Evolutionary conservation across 2,329 filamentous ascomycete species (phyloP).

Genomic region (Hirsutella minnesotensis): DNA sequence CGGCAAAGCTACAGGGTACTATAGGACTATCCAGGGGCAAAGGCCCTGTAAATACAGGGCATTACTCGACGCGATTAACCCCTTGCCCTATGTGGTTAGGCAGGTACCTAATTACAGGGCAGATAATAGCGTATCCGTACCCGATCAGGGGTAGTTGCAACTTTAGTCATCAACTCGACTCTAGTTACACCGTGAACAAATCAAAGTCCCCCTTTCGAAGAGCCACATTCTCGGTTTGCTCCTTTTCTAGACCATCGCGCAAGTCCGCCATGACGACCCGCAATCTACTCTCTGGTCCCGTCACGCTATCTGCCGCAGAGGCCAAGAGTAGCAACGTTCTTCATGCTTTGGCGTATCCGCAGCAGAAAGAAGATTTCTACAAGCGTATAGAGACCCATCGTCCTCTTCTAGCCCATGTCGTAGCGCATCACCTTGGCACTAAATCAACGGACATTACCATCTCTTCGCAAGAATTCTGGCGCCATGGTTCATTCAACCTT

Average conservation of each 20-base stretch:
- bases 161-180: too few species aligned
- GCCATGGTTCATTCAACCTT: constrained; percentile 20
- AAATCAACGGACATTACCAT: constrained; percentile 2
- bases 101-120: too few species aligned
- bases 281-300: constrained; percentile 7
- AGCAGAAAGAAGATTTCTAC: constrained; percentile 6
- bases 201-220: neutral
- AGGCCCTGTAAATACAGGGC: too few species aligned
- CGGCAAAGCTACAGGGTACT: neutral
- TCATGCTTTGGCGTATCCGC: constrained; percentile 5
- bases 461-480: constrained; percentile 7
- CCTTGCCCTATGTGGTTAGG: too few species aligned
- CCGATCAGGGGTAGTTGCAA: too few species aligned
- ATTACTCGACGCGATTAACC: too few species aligned
- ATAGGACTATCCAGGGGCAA: neutral
- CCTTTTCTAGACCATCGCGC: neutral
- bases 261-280: constrained; percentile 7
- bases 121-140: too few species aligned
- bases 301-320: constrained; percentile 6
- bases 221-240: too few species aligned
- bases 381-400: constrained; percentile 3
- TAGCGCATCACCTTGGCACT: constrained; percentile 5
- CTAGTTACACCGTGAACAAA: neutral
- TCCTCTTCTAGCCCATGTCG: neutral
- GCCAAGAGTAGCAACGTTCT: constrained; percentile 5